A percentile compares a stretch with the other conserved stretches of the same genome.
These are phyloP conservation scores for Kwoniella shandongensis DNA, from an alignment of 768 basidiomycete species.

Conservation along the genomic window DNA sequence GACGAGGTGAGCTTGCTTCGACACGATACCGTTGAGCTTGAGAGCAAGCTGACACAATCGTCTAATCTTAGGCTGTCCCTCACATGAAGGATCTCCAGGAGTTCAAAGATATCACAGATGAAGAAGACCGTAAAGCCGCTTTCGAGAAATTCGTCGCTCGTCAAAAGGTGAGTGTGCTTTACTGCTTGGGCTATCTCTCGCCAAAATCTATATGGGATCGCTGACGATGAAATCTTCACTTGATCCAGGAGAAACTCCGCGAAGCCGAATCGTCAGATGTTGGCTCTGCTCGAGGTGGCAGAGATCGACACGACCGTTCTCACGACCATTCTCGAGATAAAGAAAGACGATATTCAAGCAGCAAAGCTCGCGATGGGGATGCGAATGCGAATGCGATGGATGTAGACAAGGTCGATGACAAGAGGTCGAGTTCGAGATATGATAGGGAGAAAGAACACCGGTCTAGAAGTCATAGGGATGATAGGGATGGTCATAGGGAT, in stretches of 20 bases:
- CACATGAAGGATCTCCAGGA: conserved; percentile 79
- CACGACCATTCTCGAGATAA: conserved; percentile 10
- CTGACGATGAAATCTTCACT: background rate
- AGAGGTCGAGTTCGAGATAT: conserved; percentile 43
- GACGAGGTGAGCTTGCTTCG: conserved; percentile 80
- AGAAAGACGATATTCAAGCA: conserved; percentile 5
- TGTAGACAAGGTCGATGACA: conserved; percentile 48
- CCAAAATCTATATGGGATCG: background rate
- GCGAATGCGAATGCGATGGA: background rate
- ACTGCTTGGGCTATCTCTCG: background rate
- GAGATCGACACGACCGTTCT: conserved; percentile 33
- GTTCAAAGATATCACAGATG: conserved; percentile 78
- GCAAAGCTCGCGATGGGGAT: conserved; percentile 1
- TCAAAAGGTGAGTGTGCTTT: conserved; percentile 66
- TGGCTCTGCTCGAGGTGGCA: conserved; percentile 24
- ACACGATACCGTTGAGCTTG: too few species aligned
- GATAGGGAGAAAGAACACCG: conserved; percentile 17
- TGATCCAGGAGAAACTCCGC: conserved; percentile 66
- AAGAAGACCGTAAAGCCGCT: conserved; percentile 77
- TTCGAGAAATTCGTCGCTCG: conserved; percentile 85
- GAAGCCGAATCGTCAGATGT: conserved; percentile 55
- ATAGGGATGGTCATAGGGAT: conserved; percentile 53
- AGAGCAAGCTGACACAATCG: too few species aligned
- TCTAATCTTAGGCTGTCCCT: conserved; percentile 75
- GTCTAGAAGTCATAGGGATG: conserved; percentile 31